Conservation (phyloP, 768 basidiomycete genomes). For the Tricholoma flavovirens region DNA sequence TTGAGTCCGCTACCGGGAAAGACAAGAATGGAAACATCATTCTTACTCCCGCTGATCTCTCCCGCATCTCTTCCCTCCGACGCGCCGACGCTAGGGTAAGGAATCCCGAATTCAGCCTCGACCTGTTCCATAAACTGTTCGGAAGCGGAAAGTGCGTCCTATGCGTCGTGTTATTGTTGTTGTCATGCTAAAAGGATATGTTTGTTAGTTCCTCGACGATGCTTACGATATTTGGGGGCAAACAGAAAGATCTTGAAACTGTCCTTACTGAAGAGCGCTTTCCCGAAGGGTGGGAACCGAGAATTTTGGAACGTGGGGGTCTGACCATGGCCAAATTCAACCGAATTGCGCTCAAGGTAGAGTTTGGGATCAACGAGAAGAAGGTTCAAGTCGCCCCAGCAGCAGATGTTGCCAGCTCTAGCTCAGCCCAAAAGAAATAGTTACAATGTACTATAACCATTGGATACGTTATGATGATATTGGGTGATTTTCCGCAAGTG, state of each 20-base stretch:
- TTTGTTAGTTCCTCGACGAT: conserved; percentile 50
- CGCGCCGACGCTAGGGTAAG: conserved; percentile 43
- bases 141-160: conserved; percentile 50
- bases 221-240: conserved; percentile 58
- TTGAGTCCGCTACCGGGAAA: conserved; percentile 52
- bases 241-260: conserved; percentile 42
- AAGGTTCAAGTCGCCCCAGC: not conserved
- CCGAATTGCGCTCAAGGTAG: not conserved
- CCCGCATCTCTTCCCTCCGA: conserved; percentile 49
- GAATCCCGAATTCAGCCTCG: conserved; percentile 52
- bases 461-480: not conserved
- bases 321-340: conserved; percentile 31
- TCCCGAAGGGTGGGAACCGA: conserved; percentile 64
- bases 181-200: not conserved
- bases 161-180: not conserved
- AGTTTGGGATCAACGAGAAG: not conserved
- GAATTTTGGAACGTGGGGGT: conserved; percentile 43
- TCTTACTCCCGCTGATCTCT: conserved; percentile 51
- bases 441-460: not conserved
- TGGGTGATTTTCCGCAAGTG: no score
- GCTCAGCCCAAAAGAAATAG: not conserved
- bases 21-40: conserved; percentile 35
- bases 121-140: conserved; percentile 50
- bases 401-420: not conserved
- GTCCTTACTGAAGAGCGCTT: conserved; percentile 63